phyloP scores from a whole-genome alignment of 192 early-diverging fungal genomes.

The Diversispora epigaea region DNA sequence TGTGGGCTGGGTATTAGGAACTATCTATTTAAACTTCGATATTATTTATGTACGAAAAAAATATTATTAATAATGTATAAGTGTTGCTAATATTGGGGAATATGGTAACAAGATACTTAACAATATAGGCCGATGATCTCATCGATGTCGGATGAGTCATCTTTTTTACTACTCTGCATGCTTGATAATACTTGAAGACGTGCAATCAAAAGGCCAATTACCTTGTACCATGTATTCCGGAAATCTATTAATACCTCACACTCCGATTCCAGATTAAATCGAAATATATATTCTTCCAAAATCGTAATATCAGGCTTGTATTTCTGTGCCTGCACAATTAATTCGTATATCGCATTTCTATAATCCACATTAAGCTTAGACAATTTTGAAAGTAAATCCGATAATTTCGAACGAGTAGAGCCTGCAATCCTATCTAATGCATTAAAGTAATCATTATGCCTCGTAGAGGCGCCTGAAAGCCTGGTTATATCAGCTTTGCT shows the following conservation, averaged over 20 bases:
- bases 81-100: neutral
- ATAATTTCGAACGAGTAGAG: conserved; percentile 16
- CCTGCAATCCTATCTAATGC: conserved; percentile 10
- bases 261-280: conserved; percentile 16
- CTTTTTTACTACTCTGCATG: conserved; percentile 18
- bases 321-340: conserved; percentile 2
- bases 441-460: conserved; percentile 7
- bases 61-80: conserved; percentile 24
- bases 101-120: conserved; percentile 11
- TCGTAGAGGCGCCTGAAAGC: neutral
- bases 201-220: neutral
- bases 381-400: conserved; percentile 11
- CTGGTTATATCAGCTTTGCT: neutral
- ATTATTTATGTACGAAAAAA: conserved; percentile 29
- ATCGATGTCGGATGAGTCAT: neutral
- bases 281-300: conserved; percentile 21
- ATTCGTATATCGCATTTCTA: no score
- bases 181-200: conserved; percentile 7
- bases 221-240: conserved; percentile 24
- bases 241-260: conserved; percentile 9
- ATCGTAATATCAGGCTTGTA: neutral
- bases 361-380: no score
- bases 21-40: conserved; percentile 20
- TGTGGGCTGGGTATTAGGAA: neutral
- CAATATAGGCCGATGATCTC: conserved; percentile 14